phyloP scores from a whole-genome alignment of 441 rosid genomes.

The Erodium trifolium region DNA sequence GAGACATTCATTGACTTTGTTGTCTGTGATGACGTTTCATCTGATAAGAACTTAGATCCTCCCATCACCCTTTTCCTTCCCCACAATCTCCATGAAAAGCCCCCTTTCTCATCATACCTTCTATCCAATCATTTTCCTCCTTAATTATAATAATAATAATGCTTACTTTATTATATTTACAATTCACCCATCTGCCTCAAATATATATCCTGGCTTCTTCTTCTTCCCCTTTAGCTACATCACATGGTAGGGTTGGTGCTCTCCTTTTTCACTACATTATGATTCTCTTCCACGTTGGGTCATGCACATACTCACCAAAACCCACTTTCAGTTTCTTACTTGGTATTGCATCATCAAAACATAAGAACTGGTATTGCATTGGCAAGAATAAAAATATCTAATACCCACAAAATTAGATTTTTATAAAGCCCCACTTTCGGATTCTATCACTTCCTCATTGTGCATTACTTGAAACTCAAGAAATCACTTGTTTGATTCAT shows the following conservation, averaged over 20 bases:
- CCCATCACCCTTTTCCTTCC: background rate
- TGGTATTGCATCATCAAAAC: too few species aligned
- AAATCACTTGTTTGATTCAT: background rate
- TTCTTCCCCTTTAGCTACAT: background rate
- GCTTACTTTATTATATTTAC: background rate
- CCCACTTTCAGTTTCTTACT: background rate
- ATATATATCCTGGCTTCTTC: background rate
- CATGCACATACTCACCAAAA: conserved; percentile 6
- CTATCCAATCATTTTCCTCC: conserved; percentile 8
- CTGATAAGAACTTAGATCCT: background rate
- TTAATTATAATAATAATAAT: too few species aligned
- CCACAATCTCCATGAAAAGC: conserved; percentile 13
- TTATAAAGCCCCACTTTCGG: background rate
- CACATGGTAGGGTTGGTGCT: conserved; percentile 12
- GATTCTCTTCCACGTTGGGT: background rate
- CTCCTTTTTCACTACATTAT: background rate
- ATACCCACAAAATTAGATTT: background rate
- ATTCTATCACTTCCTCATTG: background rate
- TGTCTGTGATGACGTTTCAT: conserved; percentile 6
- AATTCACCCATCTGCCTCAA: background rate
- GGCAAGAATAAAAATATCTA: background rate
- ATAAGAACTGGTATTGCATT: background rate
- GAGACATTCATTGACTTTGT: conserved; percentile 3
- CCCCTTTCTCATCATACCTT: conserved; percentile 8
- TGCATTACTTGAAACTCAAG: background rate